Evolutionary conservation across 495 filamentous ascomycete species (phyloP).

Genomic region (Pyrenula aspistea): DNA sequence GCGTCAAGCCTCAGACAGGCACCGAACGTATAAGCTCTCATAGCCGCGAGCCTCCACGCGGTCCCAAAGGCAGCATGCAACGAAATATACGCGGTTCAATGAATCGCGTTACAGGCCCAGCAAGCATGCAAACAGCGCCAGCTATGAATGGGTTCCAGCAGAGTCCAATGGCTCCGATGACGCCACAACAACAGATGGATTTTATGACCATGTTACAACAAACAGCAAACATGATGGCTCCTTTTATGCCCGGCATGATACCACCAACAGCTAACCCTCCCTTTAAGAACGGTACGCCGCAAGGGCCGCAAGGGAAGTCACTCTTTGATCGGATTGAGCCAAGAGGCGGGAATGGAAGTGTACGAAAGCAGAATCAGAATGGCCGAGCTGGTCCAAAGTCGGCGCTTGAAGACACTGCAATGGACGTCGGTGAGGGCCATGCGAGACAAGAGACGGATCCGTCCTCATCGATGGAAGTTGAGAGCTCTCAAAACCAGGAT

Average conservation of each 20-base stretch:
- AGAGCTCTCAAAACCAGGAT: constrained; percentile 14
- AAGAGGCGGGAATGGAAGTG: constrained; percentile 1
- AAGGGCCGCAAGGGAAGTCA: constrained; percentile 46
- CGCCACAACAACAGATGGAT: constrained; percentile 61
- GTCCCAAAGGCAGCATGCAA: constrained; percentile 39
- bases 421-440: constrained; percentile 14
- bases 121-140: constrained; percentile 38
- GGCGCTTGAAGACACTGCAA: constrained; percentile 13
- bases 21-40: constrained; percentile 69
- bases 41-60: constrained; percentile 58
- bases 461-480: constrained; percentile 35
- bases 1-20: constrained; percentile 60
- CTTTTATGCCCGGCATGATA: constrained; percentile 40
- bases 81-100: constrained; percentile 28
- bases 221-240: constrained; percentile 75
- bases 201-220: constrained; percentile 79
- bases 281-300: constrained; percentile 25
- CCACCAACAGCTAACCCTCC: constrained; percentile 40
- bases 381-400: constrained; percentile 12
- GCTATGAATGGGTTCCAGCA: constrained; percentile 12
- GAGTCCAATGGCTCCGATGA: constrained; percentile 30
- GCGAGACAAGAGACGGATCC: constrained; percentile 26
- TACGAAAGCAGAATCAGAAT: constrained; percentile 25
- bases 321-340: constrained; percentile 67
- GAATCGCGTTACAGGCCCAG: constrained; percentile 36